These are phyloP conservation scores for Boletus fagicola DNA, from an alignment of 768 basidiomycete genomes.

Conservation along the genomic window DNA sequence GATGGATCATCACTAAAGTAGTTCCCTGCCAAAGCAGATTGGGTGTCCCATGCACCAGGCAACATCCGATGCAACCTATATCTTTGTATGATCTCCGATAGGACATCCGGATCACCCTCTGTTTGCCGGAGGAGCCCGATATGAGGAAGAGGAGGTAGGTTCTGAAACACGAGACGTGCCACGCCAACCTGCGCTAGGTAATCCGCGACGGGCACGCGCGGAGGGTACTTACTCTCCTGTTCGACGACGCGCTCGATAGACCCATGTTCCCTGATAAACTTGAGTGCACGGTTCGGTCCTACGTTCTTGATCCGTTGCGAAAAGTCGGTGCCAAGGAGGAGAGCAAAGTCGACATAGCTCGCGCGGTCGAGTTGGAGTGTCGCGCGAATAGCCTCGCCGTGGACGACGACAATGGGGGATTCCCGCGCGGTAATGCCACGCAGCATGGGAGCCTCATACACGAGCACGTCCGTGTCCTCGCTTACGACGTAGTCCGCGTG, in stretches of 20 bases:
- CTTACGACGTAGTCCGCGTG: slow-evolving; percentile 85
- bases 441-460: slow-evolving; percentile 79
- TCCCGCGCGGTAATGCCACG: slow-evolving; percentile 67
- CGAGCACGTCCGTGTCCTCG: slow-evolving; percentile 86
- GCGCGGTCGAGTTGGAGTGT: slow-evolving; percentile 54
- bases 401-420: slow-evolving; percentile 61
- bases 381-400: slow-evolving; percentile 58
- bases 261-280: slow-evolving; percentile 67
- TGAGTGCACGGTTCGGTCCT: slow-evolving; percentile 75
- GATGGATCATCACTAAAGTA: slow-evolving; percentile 66
- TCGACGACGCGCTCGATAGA: slow-evolving; percentile 71
- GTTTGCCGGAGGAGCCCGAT: slow-evolving; percentile 32
- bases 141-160: slow-evolving; percentile 62
- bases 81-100: slow-evolving; percentile 47
- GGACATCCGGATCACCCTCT: slow-evolving; percentile 40
- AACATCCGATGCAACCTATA: slow-evolving; percentile 48
- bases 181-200: slow-evolving; percentile 65
- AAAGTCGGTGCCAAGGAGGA: slow-evolving; percentile 90
- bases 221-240: slow-evolving; percentile 49
- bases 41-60: slow-evolving; percentile 41
- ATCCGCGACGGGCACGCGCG: slow-evolving; percentile 41
- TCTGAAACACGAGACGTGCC: slow-evolving; percentile 64
- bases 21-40: slow-evolving; percentile 54
- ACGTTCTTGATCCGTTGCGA: slow-evolving; percentile 79
- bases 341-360: slow-evolving; percentile 77